Conservation (phyloP, 805 yeast species). For the Monosporozyma aquatica region DNA sequence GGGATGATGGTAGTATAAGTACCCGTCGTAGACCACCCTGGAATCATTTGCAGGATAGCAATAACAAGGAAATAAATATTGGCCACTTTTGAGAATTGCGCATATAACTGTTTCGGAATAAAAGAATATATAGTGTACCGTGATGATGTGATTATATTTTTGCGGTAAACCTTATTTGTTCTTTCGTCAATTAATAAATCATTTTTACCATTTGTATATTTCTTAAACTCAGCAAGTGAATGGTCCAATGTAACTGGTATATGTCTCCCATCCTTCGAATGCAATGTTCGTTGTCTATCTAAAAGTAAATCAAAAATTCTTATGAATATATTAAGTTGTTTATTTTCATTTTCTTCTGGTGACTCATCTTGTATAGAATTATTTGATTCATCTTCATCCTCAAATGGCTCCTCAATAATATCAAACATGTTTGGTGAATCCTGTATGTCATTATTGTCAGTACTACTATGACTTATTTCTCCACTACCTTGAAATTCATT, state of each 20-base stretch:
- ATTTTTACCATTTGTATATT: conserved; percentile 10
- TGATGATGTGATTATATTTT: conserved; percentile 75
- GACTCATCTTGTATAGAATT: conserved; percentile 9
- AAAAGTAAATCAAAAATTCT: conserved; percentile 26
- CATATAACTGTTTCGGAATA: conserved; percentile 77
- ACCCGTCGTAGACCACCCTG: conserved; percentile 96
- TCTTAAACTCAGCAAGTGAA: conserved; percentile 18
- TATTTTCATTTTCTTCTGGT: conserved; percentile 6
- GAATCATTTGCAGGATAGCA: conserved; percentile 90
- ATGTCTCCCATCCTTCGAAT: conserved; percentile 60
- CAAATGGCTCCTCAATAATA: too few species aligned
- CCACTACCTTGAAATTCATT: neutral
- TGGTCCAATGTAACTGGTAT: conserved; percentile 55
- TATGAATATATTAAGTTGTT: conserved; percentile 7
- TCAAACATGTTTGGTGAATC: too few species aligned
- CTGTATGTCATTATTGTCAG: neutral
- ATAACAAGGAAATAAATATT: conserved; percentile 84
- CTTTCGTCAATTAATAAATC: conserved; percentile 59
- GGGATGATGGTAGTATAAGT: conserved; percentile 91
- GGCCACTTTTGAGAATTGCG: conserved; percentile 89
- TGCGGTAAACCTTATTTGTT: conserved; percentile 43
- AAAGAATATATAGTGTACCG: conserved; percentile 75
- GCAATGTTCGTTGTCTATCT: conserved; percentile 40
- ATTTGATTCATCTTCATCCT: too few species aligned
- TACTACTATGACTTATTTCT: neutral